Base-by-base conservation (phyloP, 23 red algal species). In the Gracilaria caudata region DNA sequence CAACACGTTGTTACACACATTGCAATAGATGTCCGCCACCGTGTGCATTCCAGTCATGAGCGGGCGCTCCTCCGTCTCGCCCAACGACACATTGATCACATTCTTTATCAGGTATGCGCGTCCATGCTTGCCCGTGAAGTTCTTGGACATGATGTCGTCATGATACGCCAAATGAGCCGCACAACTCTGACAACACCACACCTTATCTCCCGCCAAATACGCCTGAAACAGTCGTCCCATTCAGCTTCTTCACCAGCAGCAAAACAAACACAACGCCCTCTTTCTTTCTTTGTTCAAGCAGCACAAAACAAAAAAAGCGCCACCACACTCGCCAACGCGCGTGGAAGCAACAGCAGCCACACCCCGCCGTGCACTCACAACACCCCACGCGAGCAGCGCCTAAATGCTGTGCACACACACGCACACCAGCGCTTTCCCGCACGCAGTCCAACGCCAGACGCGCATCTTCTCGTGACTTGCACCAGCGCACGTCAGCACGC, bases 1-100 rank as follows among this genome's bases (percentile, higher is more conserved):
- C 2, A 95, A 77, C 13, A 90, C 75, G 33, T 51, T 93, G 39
- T 95, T 68, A 49, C 97, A 99, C 19, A 95, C 79, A 34, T 90
- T 95, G 86, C 97, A 99, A 41, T 94, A 77, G 29, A 99, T 84
- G 39, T 99, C 97, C 13, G 93, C 97, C 13, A 99, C 93, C 9
- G 90, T 88, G 58, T 99, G 97, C 72, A 95, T 25, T 16, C 97
- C 97, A 19, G 97, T 99, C 63, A 95, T 85, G 7, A 99, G 72
- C 32, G 63, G 64, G 3, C 97, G 90, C 36, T 99, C 79, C 59
- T 95, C 97, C 46, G 94, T 83, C 23, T 91, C 78, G 23, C 93
- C 97, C 29, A 95, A 45, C 41, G 80, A 77, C 54, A 99, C 92
- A 64, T 99, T 99, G 17, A 99, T 89, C 86, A 99, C 97, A 87